Conservation (phyloP, 345 rosid genomes). For the Punica granatum region DNA sequence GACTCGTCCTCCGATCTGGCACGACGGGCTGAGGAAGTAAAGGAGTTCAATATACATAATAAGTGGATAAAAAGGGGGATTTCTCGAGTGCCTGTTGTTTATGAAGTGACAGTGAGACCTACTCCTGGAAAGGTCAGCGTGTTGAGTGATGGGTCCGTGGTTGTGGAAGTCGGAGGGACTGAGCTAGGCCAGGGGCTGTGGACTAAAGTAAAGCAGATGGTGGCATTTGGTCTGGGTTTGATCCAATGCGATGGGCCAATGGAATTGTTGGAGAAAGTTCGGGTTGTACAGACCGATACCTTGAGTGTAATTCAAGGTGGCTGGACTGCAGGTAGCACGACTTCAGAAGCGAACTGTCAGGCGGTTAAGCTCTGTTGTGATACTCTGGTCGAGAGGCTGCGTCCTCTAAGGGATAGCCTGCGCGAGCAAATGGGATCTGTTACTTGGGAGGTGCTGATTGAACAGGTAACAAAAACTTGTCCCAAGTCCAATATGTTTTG, state of each 20-base stretch:
- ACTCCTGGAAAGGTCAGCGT: constrained; percentile 85
- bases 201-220: constrained; percentile 91
- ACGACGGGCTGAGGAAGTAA: constrained; percentile 36
- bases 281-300: constrained; percentile 65
- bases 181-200: constrained; percentile 94
- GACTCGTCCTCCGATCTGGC: constrained; percentile 40
- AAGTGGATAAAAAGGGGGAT: constrained; percentile 72
- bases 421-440: constrained; percentile 41
- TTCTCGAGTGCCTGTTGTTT: constrained; percentile 59
- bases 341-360: constrained; percentile 83
- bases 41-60: constrained; percentile 47
- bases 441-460: constrained; percentile 62
- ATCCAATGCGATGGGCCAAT: constrained; percentile 34
- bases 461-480: constrained; percentile 36
- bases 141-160: constrained; percentile 75
- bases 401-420: constrained; percentile 37
- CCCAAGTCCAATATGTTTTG: not conserved
- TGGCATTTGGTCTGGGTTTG: constrained; percentile 70
- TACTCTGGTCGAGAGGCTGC: constrained; percentile 57
- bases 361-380: constrained; percentile 70
- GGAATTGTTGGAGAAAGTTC: constrained; percentile 48
- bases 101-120: constrained; percentile 33
- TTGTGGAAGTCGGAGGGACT: constrained; percentile 84
- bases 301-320: constrained; percentile 76
- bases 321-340: constrained; percentile 71